These are phyloP conservation scores for Naganishia vaughanmartiniae DNA, from an alignment of 768 basidiomycete genomes.

Conservation along the genomic window DNA sequence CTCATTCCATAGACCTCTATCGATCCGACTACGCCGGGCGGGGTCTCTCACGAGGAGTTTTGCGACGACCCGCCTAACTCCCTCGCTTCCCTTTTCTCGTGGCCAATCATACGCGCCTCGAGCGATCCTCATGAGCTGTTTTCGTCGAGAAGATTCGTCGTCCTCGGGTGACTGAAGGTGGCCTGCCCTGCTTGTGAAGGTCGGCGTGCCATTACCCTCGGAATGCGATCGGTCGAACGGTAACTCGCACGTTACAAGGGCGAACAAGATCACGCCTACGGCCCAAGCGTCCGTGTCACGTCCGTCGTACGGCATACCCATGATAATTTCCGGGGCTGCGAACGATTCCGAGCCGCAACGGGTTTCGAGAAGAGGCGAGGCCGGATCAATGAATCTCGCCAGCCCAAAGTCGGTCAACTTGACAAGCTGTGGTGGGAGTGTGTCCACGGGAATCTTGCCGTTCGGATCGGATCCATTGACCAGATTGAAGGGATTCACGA, in stretches of 20 bases:
- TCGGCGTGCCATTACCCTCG: slow-evolving; percentile 25
- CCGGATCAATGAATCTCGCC: slow-evolving; percentile 73
- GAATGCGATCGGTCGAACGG: slow-evolving; percentile 61
- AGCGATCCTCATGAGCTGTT: slow-evolving; percentile 71
- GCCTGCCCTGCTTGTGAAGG: slow-evolving; percentile 16
- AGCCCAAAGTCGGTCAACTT: slow-evolving; percentile 87
- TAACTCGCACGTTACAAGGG: slow-evolving; percentile 65
- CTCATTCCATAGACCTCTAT: slow-evolving; percentile 61
- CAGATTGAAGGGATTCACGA: slow-evolving; percentile 56
- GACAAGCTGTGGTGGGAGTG: slow-evolving; percentile 60
- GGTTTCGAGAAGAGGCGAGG: slow-evolving; percentile 65
- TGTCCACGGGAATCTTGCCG: slow-evolving; percentile 38
- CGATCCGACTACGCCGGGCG: slow-evolving; percentile 62
- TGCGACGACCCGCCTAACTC: slow-evolving; percentile 58
- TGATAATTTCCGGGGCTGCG: slow-evolving; percentile 61
- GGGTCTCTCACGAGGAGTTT: slow-evolving; percentile 67
- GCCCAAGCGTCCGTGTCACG: slow-evolving; percentile 86
- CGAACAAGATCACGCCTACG: slow-evolving; percentile 80
- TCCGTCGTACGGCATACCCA: slow-evolving; percentile 69
- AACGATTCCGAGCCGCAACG: slow-evolving; percentile 86
- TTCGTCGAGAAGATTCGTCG: slow-evolving; percentile 53
- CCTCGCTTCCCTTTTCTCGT: slow-evolving; percentile 40
- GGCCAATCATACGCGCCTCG: slow-evolving; percentile 78
- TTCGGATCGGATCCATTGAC: slow-evolving; percentile 51
- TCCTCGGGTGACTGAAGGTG: slow-evolving; percentile 26